Base-by-base conservation (phyloP, 495 filamentous ascomycete species). In the Daldinia bambusicola region DNA sequence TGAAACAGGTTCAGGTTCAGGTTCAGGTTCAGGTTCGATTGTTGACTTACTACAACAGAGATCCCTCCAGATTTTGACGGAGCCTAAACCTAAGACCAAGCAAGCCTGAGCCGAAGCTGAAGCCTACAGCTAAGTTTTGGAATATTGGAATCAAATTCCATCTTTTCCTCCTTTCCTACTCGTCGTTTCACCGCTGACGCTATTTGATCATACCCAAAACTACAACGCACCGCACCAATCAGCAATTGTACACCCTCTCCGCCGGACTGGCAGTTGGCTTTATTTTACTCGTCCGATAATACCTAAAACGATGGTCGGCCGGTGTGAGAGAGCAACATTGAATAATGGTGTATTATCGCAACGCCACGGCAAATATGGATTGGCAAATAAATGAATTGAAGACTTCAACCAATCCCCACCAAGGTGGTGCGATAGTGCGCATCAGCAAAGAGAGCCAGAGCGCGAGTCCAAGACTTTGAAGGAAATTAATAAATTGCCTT, bases 401-500 rank as follows among this genome's bases (percentile, higher is more conserved):
- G 38, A 63, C 53, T 30, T 57, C 31, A 14, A 57, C 16, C 51
- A 2, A 40, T 45, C 40, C 40, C 53, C 34, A 8, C 43, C 40
- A 60, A 53, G 40, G 32, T 66, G 34, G 55, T 59, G 55, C 32
- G 22, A 26, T 37, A 48, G 60, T 41, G 43, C 43, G 2, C 43
- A 55, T 55, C 14, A 40, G 50, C 60, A 22, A 50, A 64, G n/a
- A n/a, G n/a, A n/a, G n/a, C n/a, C n/a, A n/a, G n/a, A n/a, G n/a
- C n/a, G n/a, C n/a, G n/a, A n/a, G 52, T 72, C 55, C 48, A 72
- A 61, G 34, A 36, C 34, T 36, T 36, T 6, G 9, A 36, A 36
- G 61, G 56, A 68, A 67, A 72, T 68, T 72, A 53, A 32, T 59
- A 69, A 62, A 72, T 72, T 72, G 70, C 41, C 26, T 26, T 43